Percentiles rank a stretch among this genome's conserved stretches.
These are phyloP conservation scores for Prototheca stagnorum DNA, from an alignment of 163 green algal species.

Conservation along the genomic window DNA sequence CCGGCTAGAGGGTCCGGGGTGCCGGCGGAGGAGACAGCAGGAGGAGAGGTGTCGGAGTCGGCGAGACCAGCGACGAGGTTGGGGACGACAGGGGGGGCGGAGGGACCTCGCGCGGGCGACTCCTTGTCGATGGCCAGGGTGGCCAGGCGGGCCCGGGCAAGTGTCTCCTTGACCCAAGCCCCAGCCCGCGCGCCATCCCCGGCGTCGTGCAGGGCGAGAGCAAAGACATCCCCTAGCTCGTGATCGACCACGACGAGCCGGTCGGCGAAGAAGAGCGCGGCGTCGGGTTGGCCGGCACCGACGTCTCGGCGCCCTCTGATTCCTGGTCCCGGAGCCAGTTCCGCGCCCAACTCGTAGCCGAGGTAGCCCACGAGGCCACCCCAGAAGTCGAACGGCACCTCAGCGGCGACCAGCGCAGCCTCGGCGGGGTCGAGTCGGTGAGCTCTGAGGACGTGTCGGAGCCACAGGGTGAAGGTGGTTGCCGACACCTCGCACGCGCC, in stretches of 20 bases:
- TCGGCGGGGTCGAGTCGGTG: background rate
- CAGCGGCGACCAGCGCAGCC: constrained; percentile 1
- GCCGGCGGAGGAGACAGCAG: too few species aligned
- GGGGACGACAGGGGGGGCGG: too few species aligned
- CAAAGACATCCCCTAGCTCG: constrained; percentile 47
- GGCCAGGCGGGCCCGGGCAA: too few species aligned
- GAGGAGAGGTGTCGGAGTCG: too few species aligned
- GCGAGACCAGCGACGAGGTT: too few species aligned
- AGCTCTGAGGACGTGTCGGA: constrained; percentile 12
- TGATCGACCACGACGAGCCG: constrained; percentile 76
- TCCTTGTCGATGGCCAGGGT: too few species aligned
- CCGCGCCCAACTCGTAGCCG: constrained; percentile 65
- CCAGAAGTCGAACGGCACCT: constrained; percentile 88
- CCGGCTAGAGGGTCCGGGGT: too few species aligned
- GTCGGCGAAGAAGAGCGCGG: constrained; percentile 75
- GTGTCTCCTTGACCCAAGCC: too few species aligned
- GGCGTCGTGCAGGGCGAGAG: constrained; percentile 33
- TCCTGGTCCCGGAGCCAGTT: background rate
- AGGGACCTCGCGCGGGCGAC: too few species aligned
- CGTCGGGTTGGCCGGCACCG: constrained; percentile 48
- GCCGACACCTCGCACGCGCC: background rate
- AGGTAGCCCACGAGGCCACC: constrained; percentile 87
- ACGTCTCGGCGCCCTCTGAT: constrained; percentile 7
- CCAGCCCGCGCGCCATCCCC: constrained; percentile 3
- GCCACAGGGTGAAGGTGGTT: constrained; percentile 22